Conservation (phyloP, 2,329 filamentous ascomycete genomes). For the Fusarium zealandicum region DNA sequence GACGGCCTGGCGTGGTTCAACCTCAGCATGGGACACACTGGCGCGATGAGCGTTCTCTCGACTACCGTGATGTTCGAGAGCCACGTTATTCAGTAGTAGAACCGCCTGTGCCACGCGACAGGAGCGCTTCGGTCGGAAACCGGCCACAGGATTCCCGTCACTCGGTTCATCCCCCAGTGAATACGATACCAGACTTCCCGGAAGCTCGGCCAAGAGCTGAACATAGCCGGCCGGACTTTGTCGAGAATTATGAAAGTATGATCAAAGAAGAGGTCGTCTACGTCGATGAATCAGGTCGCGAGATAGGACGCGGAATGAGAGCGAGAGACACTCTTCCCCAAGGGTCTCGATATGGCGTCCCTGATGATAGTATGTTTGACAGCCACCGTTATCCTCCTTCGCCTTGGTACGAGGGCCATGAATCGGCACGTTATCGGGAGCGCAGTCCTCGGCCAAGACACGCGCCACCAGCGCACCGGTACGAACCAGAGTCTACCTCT, state of each 20-base stretch:
- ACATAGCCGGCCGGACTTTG: background rate
- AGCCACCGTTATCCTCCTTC: slow-evolving; percentile 4
- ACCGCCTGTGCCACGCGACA: slow-evolving; percentile 13
- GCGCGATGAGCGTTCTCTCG: slow-evolving; percentile 8
- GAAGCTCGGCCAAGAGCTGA: slow-evolving; percentile 7
- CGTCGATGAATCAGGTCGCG: slow-evolving; percentile 36
- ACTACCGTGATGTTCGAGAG: slow-evolving; percentile 30
- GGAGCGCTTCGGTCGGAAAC: slow-evolving; percentile 30
- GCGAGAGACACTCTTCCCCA: slow-evolving; percentile 25
- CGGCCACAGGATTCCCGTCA: slow-evolving; percentile 12
- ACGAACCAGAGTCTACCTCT: slow-evolving; percentile 7
- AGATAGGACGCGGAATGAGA: slow-evolving; percentile 33
- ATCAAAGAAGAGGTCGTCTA: slow-evolving; percentile 38
- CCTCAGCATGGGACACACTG: slow-evolving; percentile 5
- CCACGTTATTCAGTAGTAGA: slow-evolving; percentile 15
- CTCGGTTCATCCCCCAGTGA: background rate
- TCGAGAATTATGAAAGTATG: slow-evolving; percentile 9
- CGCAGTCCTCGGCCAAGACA: slow-evolving; percentile 14
- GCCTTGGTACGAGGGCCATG: slow-evolving; percentile 18
- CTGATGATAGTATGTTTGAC: slow-evolving; percentile 8
- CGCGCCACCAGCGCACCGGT: slow-evolving; percentile 9
- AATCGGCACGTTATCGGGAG: slow-evolving; percentile 16
- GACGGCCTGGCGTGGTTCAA: background rate
- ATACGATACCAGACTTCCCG: slow-evolving; percentile 5
- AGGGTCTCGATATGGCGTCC: slow-evolving; percentile 11